Conservation (phyloP, 768 basidiomycete genomes). For the Hygrocybe punicea region DNA sequence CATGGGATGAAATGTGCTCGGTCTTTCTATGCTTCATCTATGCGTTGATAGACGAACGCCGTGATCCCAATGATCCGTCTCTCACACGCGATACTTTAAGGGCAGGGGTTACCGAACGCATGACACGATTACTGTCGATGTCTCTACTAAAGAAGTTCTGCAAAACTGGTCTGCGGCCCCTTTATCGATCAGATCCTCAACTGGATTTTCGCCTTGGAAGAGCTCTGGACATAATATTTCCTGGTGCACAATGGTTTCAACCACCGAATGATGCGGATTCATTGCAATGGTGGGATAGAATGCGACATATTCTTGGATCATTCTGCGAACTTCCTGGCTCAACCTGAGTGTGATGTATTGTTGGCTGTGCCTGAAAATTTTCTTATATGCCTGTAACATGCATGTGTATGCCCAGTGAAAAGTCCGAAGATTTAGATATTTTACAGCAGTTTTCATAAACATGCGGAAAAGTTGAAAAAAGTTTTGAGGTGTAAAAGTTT, state of each 20-base stretch:
- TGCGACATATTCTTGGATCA: not conserved
- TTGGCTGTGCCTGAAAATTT: too few species aligned
- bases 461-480: too few species aligned
- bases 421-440: too few species aligned
- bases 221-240: not conserved
- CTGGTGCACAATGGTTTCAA: not conserved
- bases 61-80: not conserved
- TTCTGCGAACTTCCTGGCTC: not conserved
- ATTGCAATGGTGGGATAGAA: conserved; percentile 1
- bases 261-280: conserved; percentile 4
- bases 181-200: conserved; percentile 1
- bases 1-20: conserved; percentile 10
- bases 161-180: not conserved
- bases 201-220: not conserved
- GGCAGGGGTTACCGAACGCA: not conserved
- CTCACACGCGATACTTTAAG: not conserved
- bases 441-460: too few species aligned
- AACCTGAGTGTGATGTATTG: too few species aligned
- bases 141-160: not conserved
- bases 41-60: not conserved
- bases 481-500: too few species aligned
- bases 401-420: too few species aligned
- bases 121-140: not conserved
- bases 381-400: too few species aligned
- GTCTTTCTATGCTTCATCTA: conserved; percentile 9